A percentile compares a stretch with the other conserved stretches of the same genome.
Evolutionary conservation across 2,329 filamentous ascomycete species (phyloP).

Genomic region (Escovopsis weberi): DNA sequence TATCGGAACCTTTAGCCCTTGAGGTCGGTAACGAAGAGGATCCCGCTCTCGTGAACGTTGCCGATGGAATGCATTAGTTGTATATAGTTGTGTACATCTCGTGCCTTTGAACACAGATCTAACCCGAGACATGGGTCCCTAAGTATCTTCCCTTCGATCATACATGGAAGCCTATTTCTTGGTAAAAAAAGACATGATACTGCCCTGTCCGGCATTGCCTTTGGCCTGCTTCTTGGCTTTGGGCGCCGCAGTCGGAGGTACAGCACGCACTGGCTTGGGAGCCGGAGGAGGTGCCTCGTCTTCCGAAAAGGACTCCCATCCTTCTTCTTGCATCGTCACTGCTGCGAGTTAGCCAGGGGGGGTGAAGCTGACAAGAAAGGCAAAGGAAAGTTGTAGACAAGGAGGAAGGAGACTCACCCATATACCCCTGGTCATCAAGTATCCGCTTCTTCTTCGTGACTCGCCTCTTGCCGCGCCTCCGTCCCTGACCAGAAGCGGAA

Average conservation of each 20-base stretch:
- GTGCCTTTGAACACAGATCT: too few species aligned
- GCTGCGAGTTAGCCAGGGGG: conserved; percentile 5
- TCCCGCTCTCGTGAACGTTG: neutral
- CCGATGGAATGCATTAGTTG: neutral
- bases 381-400: neutral
- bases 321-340: conserved; percentile 76
- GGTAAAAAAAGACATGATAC: conserved; percentile 82
- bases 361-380: neutral
- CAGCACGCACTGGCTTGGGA: conserved; percentile 38
- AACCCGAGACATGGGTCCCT: too few species aligned
- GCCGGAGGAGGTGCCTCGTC: conserved; percentile 49
- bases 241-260: conserved; percentile 29
- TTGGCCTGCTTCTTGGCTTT: conserved; percentile 41
- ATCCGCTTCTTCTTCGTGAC: conserved; percentile 80
- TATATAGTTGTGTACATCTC: too few species aligned
- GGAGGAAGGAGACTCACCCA: conserved; percentile 45
- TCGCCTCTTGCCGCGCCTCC: conserved; percentile 61
- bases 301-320: conserved; percentile 89
- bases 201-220: conserved; percentile 52
- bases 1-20: conserved; percentile 8
- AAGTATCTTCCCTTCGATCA: too few species aligned
- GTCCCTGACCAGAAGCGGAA: conserved; percentile 39
- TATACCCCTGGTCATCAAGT: conserved; percentile 79
- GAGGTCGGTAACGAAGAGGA: conserved; percentile 1
- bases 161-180: conserved; percentile 45